Base-by-base conservation (phyloP, 2,329 filamentous ascomycete genomes). In the Claviceps sorghi region DNA sequence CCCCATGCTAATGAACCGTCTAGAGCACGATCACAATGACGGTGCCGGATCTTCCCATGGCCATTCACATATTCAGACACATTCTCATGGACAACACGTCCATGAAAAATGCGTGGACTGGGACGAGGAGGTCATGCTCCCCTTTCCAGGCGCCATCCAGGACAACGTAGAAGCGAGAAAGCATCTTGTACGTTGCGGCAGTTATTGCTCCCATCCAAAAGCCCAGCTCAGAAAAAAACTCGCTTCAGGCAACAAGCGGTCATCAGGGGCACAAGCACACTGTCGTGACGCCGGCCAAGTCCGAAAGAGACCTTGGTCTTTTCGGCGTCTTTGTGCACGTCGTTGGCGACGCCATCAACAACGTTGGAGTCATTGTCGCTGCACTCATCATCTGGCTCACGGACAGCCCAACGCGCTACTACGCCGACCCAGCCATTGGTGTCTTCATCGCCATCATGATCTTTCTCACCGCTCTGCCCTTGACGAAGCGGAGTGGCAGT, bases 361-460 rank as follows among this genome's bases (percentile, higher is more conserved):
- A 90, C 58, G 64, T 88, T 11, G 84, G 84, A 10, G 84, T 90
- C 54, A 87, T 88, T 48, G 69, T 83, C 38, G 77, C 84, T 1
- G 83, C 82, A 0, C 60, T 83, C 2, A 72, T 87, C 34, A 84
- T 89, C 62, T 88, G 83, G 84, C 70, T 81, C 53, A 71, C 76
- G 0, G 62, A 73, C 32, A 79, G 76, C 32, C 69, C 76, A 1
- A 71, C 65, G 3, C 73, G 82, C 36, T 86, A 77, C 68, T 89
- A 88, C 58, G 83, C 82, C 5, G 86, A 90, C 61, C 85, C 86
- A 0, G 82, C 74, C 3, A 76, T 83, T 36, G 79, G 82, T 53
- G 72, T 86, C 63, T 81, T 75, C 49, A 90, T 89, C 58, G 76
- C 82, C 2, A 54, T 87, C n/a, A 83, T 88, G 76, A 87, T 89